phyloP scores from a whole-genome alignment of 192 early-diverging fungal genomes.

The Pilaira anomala region DNA sequence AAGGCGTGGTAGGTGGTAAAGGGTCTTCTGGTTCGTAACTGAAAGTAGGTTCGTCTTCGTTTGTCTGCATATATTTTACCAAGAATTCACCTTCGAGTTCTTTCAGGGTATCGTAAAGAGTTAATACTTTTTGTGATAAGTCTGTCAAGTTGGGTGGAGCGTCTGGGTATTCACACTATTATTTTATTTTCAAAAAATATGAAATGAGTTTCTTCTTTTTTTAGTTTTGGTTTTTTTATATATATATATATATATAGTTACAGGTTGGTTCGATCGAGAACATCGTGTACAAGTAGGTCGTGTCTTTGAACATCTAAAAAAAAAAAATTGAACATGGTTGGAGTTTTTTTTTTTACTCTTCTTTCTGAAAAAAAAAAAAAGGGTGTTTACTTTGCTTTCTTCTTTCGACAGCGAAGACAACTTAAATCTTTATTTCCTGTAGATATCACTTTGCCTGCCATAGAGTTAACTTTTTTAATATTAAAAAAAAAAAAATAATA shows the following conservation, averaged over 20 bases:
- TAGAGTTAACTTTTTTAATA: too few species aligned
- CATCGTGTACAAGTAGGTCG: constrained; percentile 34
- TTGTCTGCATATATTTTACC: constrained; percentile 27
- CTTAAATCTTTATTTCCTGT: constrained; percentile 29
- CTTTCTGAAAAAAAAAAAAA: constrained; percentile 3
- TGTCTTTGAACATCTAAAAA: constrained; percentile 38
- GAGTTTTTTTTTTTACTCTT: neutral
- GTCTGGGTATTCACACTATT: constrained; percentile 39
- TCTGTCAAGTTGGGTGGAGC: constrained; percentile 35
- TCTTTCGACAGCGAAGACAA: constrained; percentile 37
- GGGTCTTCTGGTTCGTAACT: neutral
- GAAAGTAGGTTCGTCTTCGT: constrained; percentile 1
- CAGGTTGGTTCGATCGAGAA: constrained; percentile 32
- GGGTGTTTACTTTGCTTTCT: constrained; percentile 36
- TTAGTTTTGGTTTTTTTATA: neutral
- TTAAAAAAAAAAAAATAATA: too few species aligned
- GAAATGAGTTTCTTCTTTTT: too few species aligned
- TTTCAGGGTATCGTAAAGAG: constrained; percentile 28
- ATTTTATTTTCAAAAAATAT: neutral
- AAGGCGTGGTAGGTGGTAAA: neutral
- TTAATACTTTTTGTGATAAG: constrained; percentile 33
- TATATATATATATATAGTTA: neutral
- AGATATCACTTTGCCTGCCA: neutral
- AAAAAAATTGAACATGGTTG: constrained; percentile 4
- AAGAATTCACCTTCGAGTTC: constrained; percentile 35